phyloP scores from a whole-genome alignment of 495 filamentous ascomycete species.

The Beverwykella pulmonaria region DNA sequence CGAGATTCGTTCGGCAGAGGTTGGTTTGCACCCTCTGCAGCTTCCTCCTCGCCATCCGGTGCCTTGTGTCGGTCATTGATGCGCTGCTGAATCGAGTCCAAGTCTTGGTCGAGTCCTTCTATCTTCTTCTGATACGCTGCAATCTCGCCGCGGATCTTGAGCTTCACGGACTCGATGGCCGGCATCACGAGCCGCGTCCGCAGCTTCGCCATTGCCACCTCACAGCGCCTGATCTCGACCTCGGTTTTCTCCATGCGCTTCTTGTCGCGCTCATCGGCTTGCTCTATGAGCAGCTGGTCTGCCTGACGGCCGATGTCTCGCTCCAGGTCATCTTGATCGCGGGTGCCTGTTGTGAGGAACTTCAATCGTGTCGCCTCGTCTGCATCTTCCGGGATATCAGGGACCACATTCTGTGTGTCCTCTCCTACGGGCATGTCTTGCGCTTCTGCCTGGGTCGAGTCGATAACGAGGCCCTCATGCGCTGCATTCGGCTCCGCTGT shows the following conservation, averaged over 20 bases:
- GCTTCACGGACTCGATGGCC: slow-evolving; percentile 52
- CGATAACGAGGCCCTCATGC: too few relatives aligned
- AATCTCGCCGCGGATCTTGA: slow-evolving; percentile 63
- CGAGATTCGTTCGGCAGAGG: slow-evolving; percentile 76
- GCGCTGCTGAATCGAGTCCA: slow-evolving; percentile 74
- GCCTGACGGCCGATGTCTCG: slow-evolving; percentile 61
- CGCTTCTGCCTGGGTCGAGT: background rate
- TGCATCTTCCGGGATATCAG: slow-evolving; percentile 11
- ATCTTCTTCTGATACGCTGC: slow-evolving; percentile 64
- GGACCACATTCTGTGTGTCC: background rate
- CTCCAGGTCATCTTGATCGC: slow-evolving; percentile 76
- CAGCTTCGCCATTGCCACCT: slow-evolving; percentile 53
- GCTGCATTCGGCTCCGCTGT: background rate
- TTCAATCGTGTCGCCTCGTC: slow-evolving; percentile 66
- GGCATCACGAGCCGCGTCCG: slow-evolving; percentile 56
- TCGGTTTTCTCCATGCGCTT: slow-evolving; percentile 81
- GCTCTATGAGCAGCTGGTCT: slow-evolving; percentile 73
- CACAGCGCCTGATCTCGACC: slow-evolving; percentile 54
- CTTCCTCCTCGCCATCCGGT: slow-evolving; percentile 49
- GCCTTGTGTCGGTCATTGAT: slow-evolving; percentile 70
- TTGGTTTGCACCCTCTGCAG: slow-evolving; percentile 52
- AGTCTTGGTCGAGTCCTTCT: slow-evolving; percentile 63
- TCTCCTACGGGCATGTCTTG: background rate
- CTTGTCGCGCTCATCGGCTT: slow-evolving; percentile 83
- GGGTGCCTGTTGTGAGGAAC: slow-evolving; percentile 70